These are phyloP conservation scores for Schizophyllum commune DNA, from an alignment of 1,284 basidiomycete genomes.

Conservation along the genomic window DNA sequence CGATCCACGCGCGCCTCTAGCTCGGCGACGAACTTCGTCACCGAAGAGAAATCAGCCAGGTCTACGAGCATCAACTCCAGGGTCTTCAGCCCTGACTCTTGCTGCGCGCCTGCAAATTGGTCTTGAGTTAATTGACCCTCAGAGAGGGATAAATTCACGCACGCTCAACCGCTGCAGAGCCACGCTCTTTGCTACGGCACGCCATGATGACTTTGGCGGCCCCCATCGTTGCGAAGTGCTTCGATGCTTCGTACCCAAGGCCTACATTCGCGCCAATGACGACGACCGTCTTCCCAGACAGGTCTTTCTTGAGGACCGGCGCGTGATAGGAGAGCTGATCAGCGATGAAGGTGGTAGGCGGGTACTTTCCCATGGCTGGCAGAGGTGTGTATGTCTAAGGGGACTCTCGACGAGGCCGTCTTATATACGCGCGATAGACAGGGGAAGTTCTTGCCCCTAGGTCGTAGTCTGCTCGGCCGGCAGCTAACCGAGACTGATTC, in stretches of 20 bases:
- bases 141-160: too few species aligned
- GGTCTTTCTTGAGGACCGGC: conserved; percentile 19
- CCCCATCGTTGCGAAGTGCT: conserved; percentile 36
- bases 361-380: background rate
- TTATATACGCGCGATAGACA: too few species aligned
- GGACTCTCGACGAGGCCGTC: too few species aligned
- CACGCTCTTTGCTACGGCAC: conserved; percentile 30
- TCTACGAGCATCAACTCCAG: conserved; percentile 14
- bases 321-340: background rate
- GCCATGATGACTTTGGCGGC: conserved; percentile 31
- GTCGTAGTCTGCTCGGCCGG: too few species aligned
- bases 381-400: too few species aligned
- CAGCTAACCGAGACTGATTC: too few species aligned
- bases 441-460: too few species aligned
- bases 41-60: conserved; percentile 20
- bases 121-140: too few species aligned
- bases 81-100: background rate
- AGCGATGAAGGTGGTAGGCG: background rate
- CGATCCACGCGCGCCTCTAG: conserved; percentile 19
- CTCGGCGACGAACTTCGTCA: conserved; percentile 20
- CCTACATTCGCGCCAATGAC: conserved; percentile 33
- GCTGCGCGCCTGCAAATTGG: background rate
- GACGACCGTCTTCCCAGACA: conserved; percentile 25
- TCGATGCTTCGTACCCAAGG: conserved; percentile 34
- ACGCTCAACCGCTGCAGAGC: conserved; percentile 26